Conservation (phyloP, 768 basidiomycete genomes). For the Mycena metata region DNA sequence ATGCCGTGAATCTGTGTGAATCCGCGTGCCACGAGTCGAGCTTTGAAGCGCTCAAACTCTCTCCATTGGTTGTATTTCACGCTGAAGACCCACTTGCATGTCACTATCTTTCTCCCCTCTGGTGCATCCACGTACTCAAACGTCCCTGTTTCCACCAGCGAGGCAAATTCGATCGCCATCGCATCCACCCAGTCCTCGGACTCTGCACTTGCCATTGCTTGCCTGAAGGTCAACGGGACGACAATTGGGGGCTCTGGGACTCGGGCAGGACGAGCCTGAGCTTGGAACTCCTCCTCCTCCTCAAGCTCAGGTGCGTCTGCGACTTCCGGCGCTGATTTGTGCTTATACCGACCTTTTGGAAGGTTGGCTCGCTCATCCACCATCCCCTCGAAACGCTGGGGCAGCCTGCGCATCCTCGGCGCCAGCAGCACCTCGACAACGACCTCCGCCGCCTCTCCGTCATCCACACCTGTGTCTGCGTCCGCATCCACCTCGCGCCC, state of each 20-base stretch:
- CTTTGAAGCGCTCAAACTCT: slow-evolving; percentile 1
- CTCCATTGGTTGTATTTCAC: slow-evolving; percentile 2
- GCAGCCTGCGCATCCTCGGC: background rate
- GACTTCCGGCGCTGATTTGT: background rate
- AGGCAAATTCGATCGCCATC: background rate
- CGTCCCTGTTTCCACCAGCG: background rate
- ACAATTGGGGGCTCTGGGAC: background rate
- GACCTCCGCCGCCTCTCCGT: background rate
- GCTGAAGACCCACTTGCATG: slow-evolving; percentile 3
- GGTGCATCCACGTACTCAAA: background rate
- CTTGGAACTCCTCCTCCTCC: slow-evolving; percentile 5
- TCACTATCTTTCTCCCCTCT: background rate
- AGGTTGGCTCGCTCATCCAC: background rate
- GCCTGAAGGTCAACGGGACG: slow-evolving; percentile 1
- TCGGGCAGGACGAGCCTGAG: background rate
- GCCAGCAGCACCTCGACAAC: background rate
- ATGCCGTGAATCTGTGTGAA: background rate
- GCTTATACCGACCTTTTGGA: slow-evolving; percentile 2
- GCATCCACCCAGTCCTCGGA: background rate
- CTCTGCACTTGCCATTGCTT: background rate
- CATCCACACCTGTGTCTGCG: background rate
- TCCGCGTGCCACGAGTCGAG: background rate
- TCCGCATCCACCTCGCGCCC: no score
- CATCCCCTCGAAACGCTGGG: background rate
- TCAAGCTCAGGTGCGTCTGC: slow-evolving; percentile 1